Conservation (phyloP, 2,329 filamentous ascomycete species). For the Cladosporium colombiae region DNA sequence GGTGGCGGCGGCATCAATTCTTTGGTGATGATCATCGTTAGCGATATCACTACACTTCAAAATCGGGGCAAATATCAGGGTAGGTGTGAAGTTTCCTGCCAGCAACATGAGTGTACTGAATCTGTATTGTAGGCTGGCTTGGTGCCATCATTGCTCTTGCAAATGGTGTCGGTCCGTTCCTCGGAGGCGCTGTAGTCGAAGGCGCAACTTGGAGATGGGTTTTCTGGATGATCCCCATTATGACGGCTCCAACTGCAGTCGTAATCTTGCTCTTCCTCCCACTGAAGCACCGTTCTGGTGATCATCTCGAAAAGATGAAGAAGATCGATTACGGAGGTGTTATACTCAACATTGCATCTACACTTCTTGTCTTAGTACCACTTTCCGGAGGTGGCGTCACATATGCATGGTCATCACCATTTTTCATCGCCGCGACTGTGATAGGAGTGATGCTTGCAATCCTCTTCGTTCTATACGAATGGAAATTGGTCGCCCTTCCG, state of each 20-base stretch:
- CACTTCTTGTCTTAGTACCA: slow-evolving; percentile 14
- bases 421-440: slow-evolving; percentile 16
- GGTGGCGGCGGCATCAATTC: slow-evolving; percentile 51
- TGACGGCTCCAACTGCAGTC: slow-evolving; percentile 17
- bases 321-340: slow-evolving; percentile 23
- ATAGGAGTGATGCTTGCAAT: slow-evolving; percentile 15
- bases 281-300: slow-evolving; percentile 30
- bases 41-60: slow-evolving; percentile 52
- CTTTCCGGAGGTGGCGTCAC: slow-evolving; percentile 15
- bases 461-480: slow-evolving; percentile 19
- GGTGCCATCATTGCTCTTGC: slow-evolving; percentile 48
- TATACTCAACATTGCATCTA: slow-evolving; percentile 15
- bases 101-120: neutral
- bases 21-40: slow-evolving; percentile 52
- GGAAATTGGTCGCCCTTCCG: slow-evolving; percentile 17
- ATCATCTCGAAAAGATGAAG: slow-evolving; percentile 33
- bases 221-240: slow-evolving; percentile 22
- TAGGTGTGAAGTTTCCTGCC: neutral
- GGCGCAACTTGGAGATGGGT: slow-evolving; percentile 19
- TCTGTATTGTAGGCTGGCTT: slow-evolving; percentile 21
- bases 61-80: slow-evolving; percentile 49
- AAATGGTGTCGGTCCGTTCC: slow-evolving; percentile 43
- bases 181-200: slow-evolving; percentile 44
- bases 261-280: slow-evolving; percentile 22
- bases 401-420: slow-evolving; percentile 16